Evolutionary conservation across 495 filamentous ascomycete species (phyloP), one percentile per base, ranked within the genome.

Genomic region (Penicillium ucsense): DNA sequence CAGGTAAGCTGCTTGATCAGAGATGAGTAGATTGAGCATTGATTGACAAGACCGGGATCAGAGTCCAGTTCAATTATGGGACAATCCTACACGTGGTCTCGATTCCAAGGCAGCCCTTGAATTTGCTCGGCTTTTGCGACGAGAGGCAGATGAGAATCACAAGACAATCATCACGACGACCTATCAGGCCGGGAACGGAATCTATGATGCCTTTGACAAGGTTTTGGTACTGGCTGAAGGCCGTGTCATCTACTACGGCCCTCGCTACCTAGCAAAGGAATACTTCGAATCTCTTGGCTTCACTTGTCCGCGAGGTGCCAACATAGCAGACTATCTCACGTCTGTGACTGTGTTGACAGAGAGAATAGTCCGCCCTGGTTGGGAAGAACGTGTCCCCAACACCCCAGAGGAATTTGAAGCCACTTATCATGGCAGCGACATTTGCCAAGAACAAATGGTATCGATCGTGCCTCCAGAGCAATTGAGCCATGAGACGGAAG

Each of bases 61-160:
- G 62, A 82, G 80, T 28, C 82, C 83, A 3, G 69, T 94, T n/a
- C 85, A 89, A 56, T 85, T 86, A 69, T 94, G 88, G 88, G 88
- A 91, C 56, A 83, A 84, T 32, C 85, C 80, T 36, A 92, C 86
- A 4, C 72, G 88, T 50, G 88, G 87, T 49, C 59, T 94, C 9
- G 88, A 94, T 57, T 84, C 79, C 32, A 83, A 85, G 60, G 89
- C 84, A 35, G 87, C 88, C 8, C 67, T 87, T n/a, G 83, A 89
- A 50, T 92, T 90, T 51, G 79, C 80, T 42, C 80, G 77, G 52
- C 80, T 83, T 20, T 61, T 94, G 34, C 75, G 83, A 31, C 65
- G 80, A 4, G 77, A 82, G 45, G 83, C 83, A 2, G 78, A 86
- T 43, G 61, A 85, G 48, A 76, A 82, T 35, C 71, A 78, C 9